Evolutionary conservation across 192 early-diverging fungal genomes (phyloP).

Genomic region (Entomortierella lignicola): DNA sequence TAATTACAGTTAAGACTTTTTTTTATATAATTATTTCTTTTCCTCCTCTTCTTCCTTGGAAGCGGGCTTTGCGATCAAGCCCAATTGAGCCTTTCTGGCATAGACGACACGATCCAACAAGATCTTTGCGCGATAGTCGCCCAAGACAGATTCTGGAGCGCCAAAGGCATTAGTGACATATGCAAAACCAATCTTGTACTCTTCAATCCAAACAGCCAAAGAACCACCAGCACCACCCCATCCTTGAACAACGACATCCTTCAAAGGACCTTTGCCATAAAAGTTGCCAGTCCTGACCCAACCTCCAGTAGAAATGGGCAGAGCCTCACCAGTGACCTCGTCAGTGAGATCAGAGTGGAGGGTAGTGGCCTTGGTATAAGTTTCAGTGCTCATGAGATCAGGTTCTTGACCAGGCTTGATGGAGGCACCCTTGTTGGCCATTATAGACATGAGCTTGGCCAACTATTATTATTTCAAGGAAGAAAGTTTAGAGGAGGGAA

Average conservation of each 20-base stretch:
- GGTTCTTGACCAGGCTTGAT: conserved; percentile 35
- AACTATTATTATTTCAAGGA: conserved; percentile 5
- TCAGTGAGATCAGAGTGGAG: conserved; percentile 10
- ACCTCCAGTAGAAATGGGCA: conserved; percentile 60
- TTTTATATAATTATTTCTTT: not conserved
- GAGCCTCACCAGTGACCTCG: conserved; percentile 18
- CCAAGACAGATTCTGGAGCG: conserved; percentile 35
- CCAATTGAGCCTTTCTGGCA: conserved; percentile 40
- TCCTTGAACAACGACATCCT: conserved; percentile 57
- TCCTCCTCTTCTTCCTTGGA: not conserved
- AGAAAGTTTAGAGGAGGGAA: not conserved
- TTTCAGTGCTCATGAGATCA: conserved; percentile 14
- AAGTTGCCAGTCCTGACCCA: conserved; percentile 35
- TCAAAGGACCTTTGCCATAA: conserved; percentile 22
- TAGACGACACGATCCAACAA: conserved; percentile 34
- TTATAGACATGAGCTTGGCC: conserved; percentile 41
- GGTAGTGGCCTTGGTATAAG: conserved; percentile 37
- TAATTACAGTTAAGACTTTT: not conserved
- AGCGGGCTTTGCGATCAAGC: conserved; percentile 19
- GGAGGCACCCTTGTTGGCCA: conserved; percentile 54
- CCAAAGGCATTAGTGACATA: conserved; percentile 70
- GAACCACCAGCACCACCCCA: conserved; percentile 77
- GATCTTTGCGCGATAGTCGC: conserved; percentile 25
- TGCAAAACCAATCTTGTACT: conserved; percentile 66
- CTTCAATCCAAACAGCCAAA: conserved; percentile 65